phyloP scores from a whole-genome alignment of 768 basidiomycete species.

The Pisolithus marmoratus region DNA sequence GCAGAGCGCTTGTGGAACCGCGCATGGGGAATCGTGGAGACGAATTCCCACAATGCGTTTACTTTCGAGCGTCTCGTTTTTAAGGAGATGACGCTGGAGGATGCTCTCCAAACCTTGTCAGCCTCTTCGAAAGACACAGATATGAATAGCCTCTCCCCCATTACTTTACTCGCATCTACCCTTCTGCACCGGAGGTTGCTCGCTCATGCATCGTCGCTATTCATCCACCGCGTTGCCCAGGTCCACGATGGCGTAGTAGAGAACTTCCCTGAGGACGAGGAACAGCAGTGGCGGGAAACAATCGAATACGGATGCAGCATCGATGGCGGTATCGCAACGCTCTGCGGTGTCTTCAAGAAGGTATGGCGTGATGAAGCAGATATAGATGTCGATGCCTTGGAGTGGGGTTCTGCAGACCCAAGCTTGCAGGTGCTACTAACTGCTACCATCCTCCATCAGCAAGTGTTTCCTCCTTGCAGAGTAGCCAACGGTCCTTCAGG shows the following conservation, averaged over 20 bases:
- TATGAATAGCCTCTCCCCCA: constrained; percentile 24
- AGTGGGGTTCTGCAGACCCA: constrained; percentile 29
- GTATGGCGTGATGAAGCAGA: constrained; percentile 41
- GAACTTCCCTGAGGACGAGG: constrained; percentile 16
- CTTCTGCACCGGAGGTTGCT: constrained; percentile 49
- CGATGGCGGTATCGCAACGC: constrained; percentile 49
- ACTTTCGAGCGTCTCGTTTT: constrained; percentile 54
- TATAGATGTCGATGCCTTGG: constrained; percentile 27
- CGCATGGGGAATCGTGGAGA: constrained; percentile 21
- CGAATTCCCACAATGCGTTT: constrained; percentile 23
- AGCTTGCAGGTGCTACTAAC: constrained; percentile 51
- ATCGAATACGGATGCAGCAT: constrained; percentile 58
- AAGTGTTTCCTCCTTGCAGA: constrained; percentile 43
- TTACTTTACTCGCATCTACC: constrained; percentile 46
- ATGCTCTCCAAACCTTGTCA: constrained; percentile 40
- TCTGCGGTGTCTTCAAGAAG: constrained; percentile 53
- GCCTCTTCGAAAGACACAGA: constrained; percentile 7
- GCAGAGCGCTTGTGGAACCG: constrained; percentile 43
- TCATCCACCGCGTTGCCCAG: constrained; percentile 40
- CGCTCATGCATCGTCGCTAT: constrained; percentile 47
- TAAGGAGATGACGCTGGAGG: constrained; percentile 44
- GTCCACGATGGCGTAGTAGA: constrained; percentile 10
- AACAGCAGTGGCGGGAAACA: constrained; percentile 40
- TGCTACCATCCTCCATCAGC: constrained; percentile 56
- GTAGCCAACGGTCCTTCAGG: constrained; percentile 9